phyloP scores from a whole-genome alignment of 805 yeast genomes.

The Naumovozyma castellii region DNA sequence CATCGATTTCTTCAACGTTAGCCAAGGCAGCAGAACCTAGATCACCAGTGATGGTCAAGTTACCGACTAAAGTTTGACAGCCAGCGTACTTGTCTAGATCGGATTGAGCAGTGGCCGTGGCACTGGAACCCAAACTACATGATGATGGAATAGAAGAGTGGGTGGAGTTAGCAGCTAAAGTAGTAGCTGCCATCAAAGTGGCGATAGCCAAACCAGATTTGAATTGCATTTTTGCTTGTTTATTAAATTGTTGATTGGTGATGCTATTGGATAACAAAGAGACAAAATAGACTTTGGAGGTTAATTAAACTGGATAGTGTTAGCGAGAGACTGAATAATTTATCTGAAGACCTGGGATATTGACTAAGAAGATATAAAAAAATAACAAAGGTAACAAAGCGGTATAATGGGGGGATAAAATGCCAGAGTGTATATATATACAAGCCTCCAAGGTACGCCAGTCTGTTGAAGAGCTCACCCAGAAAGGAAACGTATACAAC shows the following conservation, averaged over 20 bases:
- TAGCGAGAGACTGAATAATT: background rate
- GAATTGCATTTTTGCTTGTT: constrained; percentile 40
- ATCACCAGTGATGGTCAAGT: constrained; percentile 58
- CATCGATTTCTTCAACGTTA: constrained; percentile 68
- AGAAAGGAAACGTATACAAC: background rate
- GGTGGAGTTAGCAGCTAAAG: constrained; percentile 27
- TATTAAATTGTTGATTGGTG: background rate
- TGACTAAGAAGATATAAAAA: background rate
- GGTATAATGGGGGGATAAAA: background rate
- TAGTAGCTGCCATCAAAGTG: constrained; percentile 43
- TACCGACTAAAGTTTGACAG: constrained; percentile 77
- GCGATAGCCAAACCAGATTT: constrained; percentile 39
- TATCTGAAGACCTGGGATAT: background rate
- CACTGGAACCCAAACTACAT: constrained; percentile 52
- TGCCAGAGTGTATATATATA: background rate
- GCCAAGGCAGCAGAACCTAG: constrained; percentile 58
- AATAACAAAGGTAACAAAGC: background rate
- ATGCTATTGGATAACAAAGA: background rate
- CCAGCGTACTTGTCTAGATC: constrained; percentile 65
- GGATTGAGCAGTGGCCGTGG: constrained; percentile 70
- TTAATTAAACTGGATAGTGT: background rate
- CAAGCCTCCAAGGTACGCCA: background rate
- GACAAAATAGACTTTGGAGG: background rate
- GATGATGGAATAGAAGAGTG: constrained; percentile 43
- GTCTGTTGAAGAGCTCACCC: background rate